A percentile compares a stretch with the other conserved stretches of the same genome.
phyloP scores from a whole-genome alignment of 2,329 filamentous ascomycete species.

The Pseudogymnoascus sp. region DNA sequence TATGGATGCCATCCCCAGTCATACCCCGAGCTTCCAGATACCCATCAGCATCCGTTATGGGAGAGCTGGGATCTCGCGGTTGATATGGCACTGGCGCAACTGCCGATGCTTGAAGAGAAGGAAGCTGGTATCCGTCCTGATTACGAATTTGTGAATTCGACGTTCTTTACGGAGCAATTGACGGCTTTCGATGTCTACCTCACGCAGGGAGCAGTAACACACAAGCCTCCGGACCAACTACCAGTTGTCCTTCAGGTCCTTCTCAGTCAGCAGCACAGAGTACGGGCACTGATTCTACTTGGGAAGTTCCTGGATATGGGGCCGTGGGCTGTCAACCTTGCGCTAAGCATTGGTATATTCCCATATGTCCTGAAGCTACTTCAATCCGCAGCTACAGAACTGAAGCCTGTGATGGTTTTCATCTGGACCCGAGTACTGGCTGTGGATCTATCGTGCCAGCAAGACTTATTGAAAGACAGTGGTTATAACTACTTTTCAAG shows the following conservation, averaged over 20 bases:
- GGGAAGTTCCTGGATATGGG: slow-evolving; percentile 92
- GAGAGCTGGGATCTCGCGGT: slow-evolving; percentile 96
- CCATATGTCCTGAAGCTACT: slow-evolving; percentile 96
- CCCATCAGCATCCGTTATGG: slow-evolving; percentile 91
- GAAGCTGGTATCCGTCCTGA: slow-evolving; percentile 54
- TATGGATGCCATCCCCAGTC: slow-evolving; percentile 95
- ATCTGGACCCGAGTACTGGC: slow-evolving; percentile 96
- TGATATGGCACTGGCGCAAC: slow-evolving; percentile 85
- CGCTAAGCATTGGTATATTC: slow-evolving; percentile 95
- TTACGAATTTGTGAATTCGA: slow-evolving; percentile 93
- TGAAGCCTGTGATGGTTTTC: slow-evolving; percentile 98
- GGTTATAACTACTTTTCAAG: slow-evolving; percentile 95
- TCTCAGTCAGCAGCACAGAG: slow-evolving; percentile 87
- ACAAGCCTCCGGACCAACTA: slow-evolving; percentile 86
- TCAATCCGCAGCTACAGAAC: slow-evolving; percentile 86
- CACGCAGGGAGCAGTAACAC: slow-evolving; percentile 71
- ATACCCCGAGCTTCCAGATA: slow-evolving; percentile 85
- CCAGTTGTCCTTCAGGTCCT: slow-evolving; percentile 94
- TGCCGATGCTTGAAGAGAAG: slow-evolving; percentile 76
- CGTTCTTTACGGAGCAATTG: slow-evolving; percentile 94
- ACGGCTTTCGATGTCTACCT: slow-evolving; percentile 97
- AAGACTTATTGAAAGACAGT: slow-evolving; percentile 90
- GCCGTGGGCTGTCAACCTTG: slow-evolving; percentile 97
- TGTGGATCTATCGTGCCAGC: slow-evolving; percentile 88
- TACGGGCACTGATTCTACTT: slow-evolving; percentile 82